These are phyloP conservation scores for Cladosporium phlei DNA, from an alignment of 2,329 filamentous ascomycete genomes.

Conservation along the genomic window DNA sequence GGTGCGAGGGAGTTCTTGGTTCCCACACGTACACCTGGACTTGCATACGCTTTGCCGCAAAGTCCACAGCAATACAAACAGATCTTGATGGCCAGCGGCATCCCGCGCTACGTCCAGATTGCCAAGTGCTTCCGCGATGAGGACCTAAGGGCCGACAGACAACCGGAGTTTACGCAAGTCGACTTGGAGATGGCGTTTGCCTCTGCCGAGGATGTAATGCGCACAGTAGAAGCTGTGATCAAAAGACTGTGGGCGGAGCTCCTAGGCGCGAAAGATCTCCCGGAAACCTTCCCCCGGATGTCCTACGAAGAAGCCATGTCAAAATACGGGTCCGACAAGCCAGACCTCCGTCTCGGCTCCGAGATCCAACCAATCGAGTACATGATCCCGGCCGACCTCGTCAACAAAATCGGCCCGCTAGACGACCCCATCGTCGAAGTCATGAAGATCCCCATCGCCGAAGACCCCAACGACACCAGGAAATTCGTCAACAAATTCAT, in stretches of 20 bases:
- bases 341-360: constrained; percentile 72
- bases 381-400: constrained; percentile 59
- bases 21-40: constrained; percentile 69
- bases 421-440: constrained; percentile 67
- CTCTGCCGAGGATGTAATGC: constrained; percentile 65
- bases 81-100: constrained; percentile 86
- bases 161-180: constrained; percentile 94
- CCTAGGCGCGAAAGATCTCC: constrained; percentile 40
- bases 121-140: constrained; percentile 94
- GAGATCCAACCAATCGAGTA: constrained; percentile 61
- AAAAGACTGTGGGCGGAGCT: constrained; percentile 51
- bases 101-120: constrained; percentile 82
- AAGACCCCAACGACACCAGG: constrained; percentile 50
- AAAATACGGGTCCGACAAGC: constrained; percentile 83
- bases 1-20: constrained; percentile 93
- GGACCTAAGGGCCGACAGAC: constrained; percentile 83
- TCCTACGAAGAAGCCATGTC: constrained; percentile 75
- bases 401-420: constrained; percentile 69
- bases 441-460: constrained; percentile 60
- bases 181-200: constrained; percentile 94
- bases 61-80: constrained; percentile 99
- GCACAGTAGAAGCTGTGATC: constrained; percentile 51
- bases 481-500: constrained; percentile 67
- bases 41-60: constrained; percentile 87
- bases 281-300: constrained; percentile 52